Evolutionary conservation across 495 filamentous ascomycete species (phyloP).

Genomic region (Penicillium argentinense): DNA sequence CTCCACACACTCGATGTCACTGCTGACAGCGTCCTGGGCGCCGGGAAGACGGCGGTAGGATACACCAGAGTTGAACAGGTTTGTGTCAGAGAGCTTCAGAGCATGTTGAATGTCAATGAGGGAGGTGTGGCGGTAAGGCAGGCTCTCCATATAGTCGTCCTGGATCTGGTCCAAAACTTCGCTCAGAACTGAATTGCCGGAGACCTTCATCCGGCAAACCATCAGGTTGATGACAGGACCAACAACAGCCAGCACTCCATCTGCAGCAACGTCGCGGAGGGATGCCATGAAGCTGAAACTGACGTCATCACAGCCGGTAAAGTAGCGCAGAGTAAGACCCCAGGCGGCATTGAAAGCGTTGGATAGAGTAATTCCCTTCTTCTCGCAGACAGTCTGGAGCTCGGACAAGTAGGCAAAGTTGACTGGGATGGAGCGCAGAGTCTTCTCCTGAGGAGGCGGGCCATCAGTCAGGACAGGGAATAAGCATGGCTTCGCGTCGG

Average conservation of each 20-base stretch:
- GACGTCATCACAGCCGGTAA: slow-evolving; percentile 49
- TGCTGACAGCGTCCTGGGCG: slow-evolving; percentile 15
- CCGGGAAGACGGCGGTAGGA: slow-evolving; percentile 45
- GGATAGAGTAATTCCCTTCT: slow-evolving; percentile 48
- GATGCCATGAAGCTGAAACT: slow-evolving; percentile 56
- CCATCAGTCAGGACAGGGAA: slow-evolving; percentile 50
- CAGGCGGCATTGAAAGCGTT: slow-evolving; percentile 55
- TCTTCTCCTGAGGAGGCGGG: slow-evolving; percentile 12
- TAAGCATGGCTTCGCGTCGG: slow-evolving; percentile 47
- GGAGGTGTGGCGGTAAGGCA: slow-evolving; percentile 47
- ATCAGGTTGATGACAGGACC: slow-evolving; percentile 57
- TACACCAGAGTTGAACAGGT: slow-evolving; percentile 46
- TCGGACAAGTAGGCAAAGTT: slow-evolving; percentile 26
- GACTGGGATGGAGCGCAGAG: slow-evolving; percentile 36
- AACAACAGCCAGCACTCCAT: slow-evolving; percentile 46
- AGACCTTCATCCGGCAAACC: slow-evolving; percentile 48
- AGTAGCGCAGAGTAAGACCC: slow-evolving; percentile 51
- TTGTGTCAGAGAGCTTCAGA: slow-evolving; percentile 34
- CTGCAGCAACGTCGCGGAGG: slow-evolving; percentile 47
- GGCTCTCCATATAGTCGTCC: slow-evolving; percentile 48
- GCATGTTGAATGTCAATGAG: slow-evolving; percentile 56
- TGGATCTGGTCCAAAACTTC: slow-evolving; percentile 44
- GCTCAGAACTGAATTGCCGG: slow-evolving; percentile 20
- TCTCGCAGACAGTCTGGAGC: slow-evolving; percentile 46
- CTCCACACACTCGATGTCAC: slow-evolving; percentile 39